These are phyloP conservation scores for Blastomyces gilchristii DNA, from an alignment of 2,329 filamentous ascomycete genomes.

Conservation along the genomic window DNA sequence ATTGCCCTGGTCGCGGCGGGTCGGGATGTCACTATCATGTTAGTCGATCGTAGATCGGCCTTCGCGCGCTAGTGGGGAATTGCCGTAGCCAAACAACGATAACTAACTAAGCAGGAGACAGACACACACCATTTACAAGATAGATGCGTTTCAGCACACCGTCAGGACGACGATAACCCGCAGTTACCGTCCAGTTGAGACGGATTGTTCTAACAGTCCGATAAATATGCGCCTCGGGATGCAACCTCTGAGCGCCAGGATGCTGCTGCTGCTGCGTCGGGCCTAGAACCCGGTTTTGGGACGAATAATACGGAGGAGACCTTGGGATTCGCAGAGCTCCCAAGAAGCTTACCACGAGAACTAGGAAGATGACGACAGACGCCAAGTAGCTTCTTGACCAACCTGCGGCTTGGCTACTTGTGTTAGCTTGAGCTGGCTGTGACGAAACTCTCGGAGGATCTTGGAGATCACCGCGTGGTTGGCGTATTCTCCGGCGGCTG, in stretches of 20 bases:
- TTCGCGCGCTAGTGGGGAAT: background rate
- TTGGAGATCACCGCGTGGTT: background rate
- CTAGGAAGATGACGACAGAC: background rate
- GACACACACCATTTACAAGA: slow-evolving; percentile 40
- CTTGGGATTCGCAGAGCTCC: background rate
- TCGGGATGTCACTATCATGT: background rate
- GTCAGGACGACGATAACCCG: slow-evolving; percentile 35
- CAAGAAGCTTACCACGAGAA: background rate
- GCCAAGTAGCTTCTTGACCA: background rate
- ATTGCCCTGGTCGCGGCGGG: slow-evolving; percentile 24
- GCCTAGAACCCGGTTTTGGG: background rate
- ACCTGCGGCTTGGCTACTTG: background rate
- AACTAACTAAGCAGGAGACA: slow-evolving; percentile 6
- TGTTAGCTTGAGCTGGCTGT: slow-evolving; percentile 2
- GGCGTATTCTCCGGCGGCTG: slow-evolving; percentile 15
- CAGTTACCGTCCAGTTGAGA: slow-evolving; percentile 36
- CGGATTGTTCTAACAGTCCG: slow-evolving; percentile 27
- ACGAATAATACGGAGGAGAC: background rate
- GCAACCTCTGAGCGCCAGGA: slow-evolving; percentile 20
- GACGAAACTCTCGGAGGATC: slow-evolving; percentile 9
- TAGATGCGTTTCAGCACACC: slow-evolving; percentile 43
- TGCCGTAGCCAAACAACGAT: background rate
- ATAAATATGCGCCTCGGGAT: slow-evolving; percentile 35
- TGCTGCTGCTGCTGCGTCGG: background rate
- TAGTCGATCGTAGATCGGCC: background rate